Conservation (phyloP, 73 alveolate genomes). For the Paramecium sonneborni region DNA sequence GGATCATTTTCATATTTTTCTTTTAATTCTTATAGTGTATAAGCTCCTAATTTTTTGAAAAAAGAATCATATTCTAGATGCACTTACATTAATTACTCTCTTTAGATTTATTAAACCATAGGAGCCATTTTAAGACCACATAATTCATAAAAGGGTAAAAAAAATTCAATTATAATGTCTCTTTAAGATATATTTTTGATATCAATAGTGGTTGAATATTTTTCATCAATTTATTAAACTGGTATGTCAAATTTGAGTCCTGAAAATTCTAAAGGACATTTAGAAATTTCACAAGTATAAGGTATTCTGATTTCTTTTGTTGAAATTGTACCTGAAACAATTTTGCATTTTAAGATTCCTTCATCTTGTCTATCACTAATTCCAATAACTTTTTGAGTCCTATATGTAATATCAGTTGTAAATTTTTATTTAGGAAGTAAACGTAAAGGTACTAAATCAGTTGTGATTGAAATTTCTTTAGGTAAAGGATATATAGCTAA, state of each 20-base stretch:
- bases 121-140: slow-evolving; percentile 87
- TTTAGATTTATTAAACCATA: slow-evolving; percentile 72
- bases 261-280: slow-evolving; percentile 79
- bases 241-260: slow-evolving; percentile 81
- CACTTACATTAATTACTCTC: slow-evolving; percentile 66
- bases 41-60: slow-evolving; percentile 69
- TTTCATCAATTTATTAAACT: slow-evolving; percentile 79
- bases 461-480: slow-evolving; percentile 85
- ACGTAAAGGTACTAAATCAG: slow-evolving; percentile 89
- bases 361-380: slow-evolving; percentile 76
- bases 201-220: slow-evolving; percentile 71
- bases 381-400: slow-evolving; percentile 77
- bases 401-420: slow-evolving; percentile 76
- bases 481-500: slow-evolving; percentile 93
- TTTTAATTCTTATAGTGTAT: slow-evolving; percentile 68
- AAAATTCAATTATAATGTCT: slow-evolving; percentile 75
- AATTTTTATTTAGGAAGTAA: slow-evolving; percentile 88
- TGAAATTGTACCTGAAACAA: slow-evolving; percentile 82
- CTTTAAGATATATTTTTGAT: slow-evolving; percentile 75
- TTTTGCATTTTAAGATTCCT: slow-evolving; percentile 72
- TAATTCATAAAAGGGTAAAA: slow-evolving; percentile 76
- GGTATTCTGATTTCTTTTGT: slow-evolving; percentile 84
- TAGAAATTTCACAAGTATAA: slow-evolving; percentile 79
- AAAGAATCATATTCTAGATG: slow-evolving; percentile 65
- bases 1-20: slow-evolving; percentile 66